Conservation (phyloP, 441 rosid species). For the Brassica balearica region DNA sequence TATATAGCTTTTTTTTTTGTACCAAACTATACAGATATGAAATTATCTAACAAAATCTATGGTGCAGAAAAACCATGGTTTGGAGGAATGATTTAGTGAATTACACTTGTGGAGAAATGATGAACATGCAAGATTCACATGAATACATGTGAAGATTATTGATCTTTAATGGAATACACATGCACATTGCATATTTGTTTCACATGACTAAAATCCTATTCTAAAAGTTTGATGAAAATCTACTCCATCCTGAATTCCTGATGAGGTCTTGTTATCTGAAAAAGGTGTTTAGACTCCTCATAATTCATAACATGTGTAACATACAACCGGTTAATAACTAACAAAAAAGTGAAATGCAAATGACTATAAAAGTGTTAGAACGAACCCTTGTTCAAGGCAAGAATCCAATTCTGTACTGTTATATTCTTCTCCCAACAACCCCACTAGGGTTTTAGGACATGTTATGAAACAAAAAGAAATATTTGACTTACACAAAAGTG, state of each 20-base stretch:
- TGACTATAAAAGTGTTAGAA: background rate
- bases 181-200: background rate
- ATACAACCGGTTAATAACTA: background rate
- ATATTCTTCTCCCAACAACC: background rate
- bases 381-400: background rate
- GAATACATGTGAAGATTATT: too few species aligned
- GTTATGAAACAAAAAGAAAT: background rate
- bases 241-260: background rate
- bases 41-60: too few species aligned
- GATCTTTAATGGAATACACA: background rate
- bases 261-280: background rate
- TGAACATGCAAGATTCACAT: too few species aligned
- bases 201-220: background rate
- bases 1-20: too few species aligned
- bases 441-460: background rate
- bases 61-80: too few species aligned
- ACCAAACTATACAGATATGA: too few species aligned
- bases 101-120: too few species aligned
- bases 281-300: background rate
- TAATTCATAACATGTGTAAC: slow-evolving; percentile 2
- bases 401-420: too few species aligned
- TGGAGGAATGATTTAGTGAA: too few species aligned
- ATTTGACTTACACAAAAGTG: background rate
- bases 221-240: background rate
- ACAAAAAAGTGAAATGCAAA: background rate